Evolutionary conservation across 495 filamentous ascomycete genomes (phyloP), one percentile per base, ranked within the genome.

Genomic region (Trichoderma virens): DNA sequence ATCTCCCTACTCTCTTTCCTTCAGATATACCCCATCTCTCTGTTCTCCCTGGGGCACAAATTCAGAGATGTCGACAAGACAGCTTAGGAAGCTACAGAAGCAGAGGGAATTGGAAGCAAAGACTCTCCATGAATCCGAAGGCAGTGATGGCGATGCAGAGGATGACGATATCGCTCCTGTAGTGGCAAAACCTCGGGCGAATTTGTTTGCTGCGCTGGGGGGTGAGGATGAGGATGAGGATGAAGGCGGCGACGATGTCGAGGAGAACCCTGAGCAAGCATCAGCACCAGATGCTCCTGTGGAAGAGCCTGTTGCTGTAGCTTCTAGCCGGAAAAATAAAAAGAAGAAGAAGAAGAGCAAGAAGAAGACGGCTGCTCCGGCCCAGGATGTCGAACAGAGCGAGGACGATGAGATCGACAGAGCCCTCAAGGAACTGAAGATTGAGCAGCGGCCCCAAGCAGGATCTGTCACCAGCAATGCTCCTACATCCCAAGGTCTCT

Each of bases 21-120:
- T 28, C 13, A 20, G 28, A 20, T 20, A 59, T 27, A 32, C 27
- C 1, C 27, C 25, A 31, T 16, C 16, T 16, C 13, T 11, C 9
- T 14, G n/a, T 47, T 20, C n/a, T 8, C 43, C 5, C 18, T 8
- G 43, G 20, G 43, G n/a, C 64, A 54, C 41, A 59, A 41, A 27
- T 66, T 59, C 30, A 30, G 78, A 65, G 59, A 96, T 96, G 91
- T 93, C 91, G 41, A 90, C 86, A 32, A 84, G 91, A 65, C 90
- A 91, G 35, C 73, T 94, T 61, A 84, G 90, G 59, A 92, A 90
- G 74, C 77, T 92, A 47, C 89, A 91, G 67, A 85, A 89, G 79
- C 85, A 88, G 75, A 78, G 84, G 70, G 82, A 86, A 69, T 77
- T 84, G n/a, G 70, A 73, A 39, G 61, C 38, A 23, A 68, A 69